These are phyloP conservation scores for Manihot esculenta DNA, from an alignment of 441 rosid species.

Conservation along the genomic window DNA sequence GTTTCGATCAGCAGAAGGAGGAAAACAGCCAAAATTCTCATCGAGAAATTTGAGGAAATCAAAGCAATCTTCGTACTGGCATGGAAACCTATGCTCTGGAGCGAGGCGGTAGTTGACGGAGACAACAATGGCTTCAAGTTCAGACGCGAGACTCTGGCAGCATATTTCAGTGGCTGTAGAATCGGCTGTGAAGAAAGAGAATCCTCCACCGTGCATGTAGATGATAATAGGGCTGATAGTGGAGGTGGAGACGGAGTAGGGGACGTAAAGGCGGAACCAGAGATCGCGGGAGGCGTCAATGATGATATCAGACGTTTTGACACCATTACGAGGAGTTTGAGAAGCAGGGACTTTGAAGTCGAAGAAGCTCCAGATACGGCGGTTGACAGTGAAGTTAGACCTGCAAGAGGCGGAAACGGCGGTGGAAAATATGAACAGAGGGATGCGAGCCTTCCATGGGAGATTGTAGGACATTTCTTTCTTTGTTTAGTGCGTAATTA, in stretches of 20 bases:
- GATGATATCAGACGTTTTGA: slow-evolving; percentile 1
- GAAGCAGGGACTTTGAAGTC: background rate
- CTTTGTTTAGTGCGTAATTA: too few species aligned
- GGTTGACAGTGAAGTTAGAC: background rate
- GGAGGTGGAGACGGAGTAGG: background rate
- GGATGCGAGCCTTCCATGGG: background rate
- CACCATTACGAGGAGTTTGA: background rate
- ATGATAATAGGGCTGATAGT: background rate
- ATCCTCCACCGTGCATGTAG: slow-evolving; percentile 8
- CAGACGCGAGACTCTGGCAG: background rate
- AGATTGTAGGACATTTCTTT: background rate
- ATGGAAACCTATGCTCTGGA: slow-evolving; percentile 31
- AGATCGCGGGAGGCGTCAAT: slow-evolving; percentile 3
- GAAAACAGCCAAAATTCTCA: background rate
- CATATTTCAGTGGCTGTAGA: background rate
- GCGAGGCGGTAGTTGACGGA: slow-evolving; percentile 20
- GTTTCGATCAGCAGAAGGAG: slow-evolving; percentile 4
- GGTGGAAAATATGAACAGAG: slow-evolving; percentile 2
- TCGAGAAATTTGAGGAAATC: slow-evolving; percentile 26
- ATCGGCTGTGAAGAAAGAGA: background rate
- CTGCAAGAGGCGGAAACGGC: background rate
- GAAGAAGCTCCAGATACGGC: slow-evolving; percentile 1
- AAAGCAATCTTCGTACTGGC: slow-evolving; percentile 31
- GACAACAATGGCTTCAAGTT: background rate
- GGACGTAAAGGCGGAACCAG: slow-evolving; percentile 6